A percentile compares a stretch with the other conserved stretches of the same genome.
These are phyloP conservation scores for Fusarium tricinctum DNA, from an alignment of 2,329 filamentous ascomycete species.

Conservation along the genomic window DNA sequence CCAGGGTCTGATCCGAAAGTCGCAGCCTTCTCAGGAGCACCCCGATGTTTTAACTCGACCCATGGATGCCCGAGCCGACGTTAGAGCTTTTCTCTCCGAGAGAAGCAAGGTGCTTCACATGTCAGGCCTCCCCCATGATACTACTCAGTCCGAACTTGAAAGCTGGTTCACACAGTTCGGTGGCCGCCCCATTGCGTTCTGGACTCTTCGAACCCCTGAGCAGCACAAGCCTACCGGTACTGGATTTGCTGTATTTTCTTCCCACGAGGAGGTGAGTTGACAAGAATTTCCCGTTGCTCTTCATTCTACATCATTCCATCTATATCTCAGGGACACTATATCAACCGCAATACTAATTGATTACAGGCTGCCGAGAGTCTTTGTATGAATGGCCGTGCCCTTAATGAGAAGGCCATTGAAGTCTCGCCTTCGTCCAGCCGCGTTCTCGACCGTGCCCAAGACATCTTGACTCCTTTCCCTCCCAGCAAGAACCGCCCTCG, in stretches of 20 bases:
- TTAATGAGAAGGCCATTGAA: conserved; percentile 99
- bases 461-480: conserved; percentile 96
- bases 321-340: not conserved
- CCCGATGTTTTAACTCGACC: conserved; percentile 94
- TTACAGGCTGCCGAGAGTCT: conserved; percentile 91
- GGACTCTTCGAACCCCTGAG: conserved; percentile 96
- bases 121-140: conserved; percentile 96
- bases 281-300: not conserved
- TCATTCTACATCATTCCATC: not conserved
- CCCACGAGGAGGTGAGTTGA: conserved; percentile 91
- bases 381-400: conserved; percentile 98
- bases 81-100: conserved; percentile 94
- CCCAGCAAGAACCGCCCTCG: conserved; percentile 98
- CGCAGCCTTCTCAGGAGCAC: conserved; percentile 92
- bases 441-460: conserved; percentile 93
- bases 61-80: conserved; percentile 96
- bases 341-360: conserved; percentile 28
- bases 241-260: conserved; percentile 98
- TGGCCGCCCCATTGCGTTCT: conserved; percentile 97
- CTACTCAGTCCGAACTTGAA: conserved; percentile 97
- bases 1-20: conserved; percentile 93
- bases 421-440: conserved; percentile 98
- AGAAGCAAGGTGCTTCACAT: conserved; percentile 98
- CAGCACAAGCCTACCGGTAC: conserved; percentile 99
- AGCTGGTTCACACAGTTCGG: conserved; percentile 99